Evolutionary conservation across 257 asterid genomes (phyloP), one percentile per base, ranked within the genome.

Genomic region (Solanum tarijense): DNA sequence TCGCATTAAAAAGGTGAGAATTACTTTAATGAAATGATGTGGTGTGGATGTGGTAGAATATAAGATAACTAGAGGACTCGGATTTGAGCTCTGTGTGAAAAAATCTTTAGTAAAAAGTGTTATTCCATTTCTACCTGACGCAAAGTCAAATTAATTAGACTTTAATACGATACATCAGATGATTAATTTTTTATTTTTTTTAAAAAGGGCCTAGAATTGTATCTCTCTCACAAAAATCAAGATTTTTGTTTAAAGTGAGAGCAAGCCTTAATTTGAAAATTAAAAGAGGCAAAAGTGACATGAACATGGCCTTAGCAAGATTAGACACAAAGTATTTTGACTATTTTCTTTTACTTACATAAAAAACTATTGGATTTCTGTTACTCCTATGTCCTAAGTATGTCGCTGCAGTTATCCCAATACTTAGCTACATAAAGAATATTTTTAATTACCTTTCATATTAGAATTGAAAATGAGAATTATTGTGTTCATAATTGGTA

Each of bases 51-150:
- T 1, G 4, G 0, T 52, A 2, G 0, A 6, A 2, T 6, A 0
- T 52, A 2, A 16, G 0, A 6, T 52, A 52, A 18, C 0, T 46
- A 12, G 7, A 52, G 1, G 3, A 18, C 1, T 18, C 0, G 0
- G 1, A 13, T 52, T 52, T 18, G 9, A 52, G 1, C 1, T 29
- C 0, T 18, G 1, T 52, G 55, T 46, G 1, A 16, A 16, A 13
- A 3, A 4, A 4, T 43, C 5, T 41, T 41, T 41, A 11, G 5
- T 41, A 41, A 0, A 46, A 46, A 12, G 2, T 1, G 18, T 1
- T 46, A 46, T 0, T 1, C 1, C 21, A 13, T 3, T 4, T 11
- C 14, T 41, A 41, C 2, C 2, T 3, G 48, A 41, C 4, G 2
- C 55, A 43, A 43, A 43, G 4, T 43, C 6, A 43, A 0, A 12